Evolutionary conservation across 352 stramenopile species (phyloP), one percentile per base, ranked within the genome.

Genomic region (Blastocystis sp.): DNA sequence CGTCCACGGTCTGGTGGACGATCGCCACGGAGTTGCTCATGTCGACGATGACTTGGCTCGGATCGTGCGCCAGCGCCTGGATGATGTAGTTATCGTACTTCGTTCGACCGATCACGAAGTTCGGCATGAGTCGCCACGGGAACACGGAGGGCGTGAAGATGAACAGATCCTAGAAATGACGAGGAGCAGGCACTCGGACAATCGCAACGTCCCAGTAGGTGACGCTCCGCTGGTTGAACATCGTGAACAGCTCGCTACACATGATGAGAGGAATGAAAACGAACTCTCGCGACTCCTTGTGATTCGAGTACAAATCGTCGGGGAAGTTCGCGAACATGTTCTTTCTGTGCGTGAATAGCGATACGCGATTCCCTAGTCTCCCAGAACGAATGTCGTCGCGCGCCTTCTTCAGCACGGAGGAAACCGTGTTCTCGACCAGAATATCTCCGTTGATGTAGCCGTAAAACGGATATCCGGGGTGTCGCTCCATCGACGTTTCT

Each of bases 391-490:
- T 89, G 19, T 89, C 79, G 31, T 79, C 31, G 35, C 66, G 21
- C 3, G 66, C 24, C 41, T 89, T 24, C 37, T 29, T 51, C 31
- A 89, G 50, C 9, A 79, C 60, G 19, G 60, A 13, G 1, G 19
- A 9, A 37, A 89, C n/a, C 13, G 63, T 89, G 60, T 89, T 89
- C 61, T 89, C 79, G 2, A 89, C 79, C 19, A 89, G 79, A 77
- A 89, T 89, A 89, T 89, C 79, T 33, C 79, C 79, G 29, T 89
- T 89, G 26, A 89, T 89, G 33, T 89, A 89, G n/a, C 79, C 79
- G 79, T 89, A 89, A 62, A 89, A 89, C 4, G 63, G 63, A 39
- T 77, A 77, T 31, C 60, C 67, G n/a, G 79, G 79, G 51, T 77
- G 31, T n/a, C 39, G 61, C 19, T 77, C 62, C 29, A 89, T 89